Percentiles rank a stretch among this genome's conserved stretches.
Conservation (phyloP, 257 asterid genomes). For the Forsythia suspensa region DNA sequence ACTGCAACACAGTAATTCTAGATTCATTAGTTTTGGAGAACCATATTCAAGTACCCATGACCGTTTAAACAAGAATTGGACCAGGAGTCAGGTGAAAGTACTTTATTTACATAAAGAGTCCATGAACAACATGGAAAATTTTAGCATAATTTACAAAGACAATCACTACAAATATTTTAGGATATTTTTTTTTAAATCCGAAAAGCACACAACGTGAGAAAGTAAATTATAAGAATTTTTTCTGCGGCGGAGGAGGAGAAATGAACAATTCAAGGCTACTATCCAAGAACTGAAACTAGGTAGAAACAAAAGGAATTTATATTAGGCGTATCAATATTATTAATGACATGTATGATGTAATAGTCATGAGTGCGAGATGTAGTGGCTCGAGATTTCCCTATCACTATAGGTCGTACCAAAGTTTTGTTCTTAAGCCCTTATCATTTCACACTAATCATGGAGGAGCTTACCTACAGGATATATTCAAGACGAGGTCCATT, state of each 20-base stretch:
- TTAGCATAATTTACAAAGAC: neutral
- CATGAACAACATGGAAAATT: neutral
- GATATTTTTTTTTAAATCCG: neutral
- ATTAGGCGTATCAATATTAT: neutral
- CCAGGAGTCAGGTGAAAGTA: neutral
- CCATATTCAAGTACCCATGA: neutral
- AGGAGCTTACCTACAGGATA: neutral
- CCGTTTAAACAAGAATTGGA: neutral
- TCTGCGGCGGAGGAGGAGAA: neutral
- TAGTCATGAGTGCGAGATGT: neutral
- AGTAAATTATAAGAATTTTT: too few relatives aligned
- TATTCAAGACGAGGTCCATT: neutral
- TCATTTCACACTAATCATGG: neutral
- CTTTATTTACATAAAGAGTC: neutral
- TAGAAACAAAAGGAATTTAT: neutral
- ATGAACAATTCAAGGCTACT: neutral
- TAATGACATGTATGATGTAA: neutral
- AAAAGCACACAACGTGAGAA: neutral
- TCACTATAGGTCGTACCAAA: neutral
- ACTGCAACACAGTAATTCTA: neutral
- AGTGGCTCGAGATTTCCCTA: neutral
- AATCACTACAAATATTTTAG: too few relatives aligned
- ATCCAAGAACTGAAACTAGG: neutral
- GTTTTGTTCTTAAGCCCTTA: neutral
- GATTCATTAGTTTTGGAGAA: neutral